These are phyloP conservation scores for Arthrobotrys conoides DNA, from an alignment of 2,329 filamentous ascomycete species.

Conservation along the genomic window DNA sequence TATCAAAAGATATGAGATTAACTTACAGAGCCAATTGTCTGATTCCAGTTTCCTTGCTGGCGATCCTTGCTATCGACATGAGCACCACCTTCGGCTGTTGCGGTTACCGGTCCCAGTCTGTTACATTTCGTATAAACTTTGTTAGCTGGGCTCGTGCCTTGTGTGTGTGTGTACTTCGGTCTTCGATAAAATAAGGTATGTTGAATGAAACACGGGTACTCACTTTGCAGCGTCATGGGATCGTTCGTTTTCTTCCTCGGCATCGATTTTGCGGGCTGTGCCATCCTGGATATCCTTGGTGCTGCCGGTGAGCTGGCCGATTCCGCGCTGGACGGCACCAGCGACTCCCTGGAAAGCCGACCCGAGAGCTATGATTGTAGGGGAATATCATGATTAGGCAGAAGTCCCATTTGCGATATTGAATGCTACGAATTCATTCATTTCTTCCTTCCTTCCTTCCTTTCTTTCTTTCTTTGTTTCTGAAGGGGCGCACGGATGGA, in stretches of 20 bases:
- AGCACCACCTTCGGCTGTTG: constrained; percentile 78
- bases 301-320: constrained; percentile 51
- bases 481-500: neutral
- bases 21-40: constrained; percentile 79
- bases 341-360: constrained; percentile 36
- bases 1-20: neutral
- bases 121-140: neutral
- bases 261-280: constrained; percentile 65
- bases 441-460: too few species aligned
- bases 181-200: too few species aligned
- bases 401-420: neutral
- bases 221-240: constrained; percentile 80
- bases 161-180: too few species aligned
- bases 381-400: neutral
- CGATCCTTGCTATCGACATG: constrained; percentile 81
- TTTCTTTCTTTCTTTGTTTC: too few species aligned
- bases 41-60: constrained; percentile 82
- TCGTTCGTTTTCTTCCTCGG: constrained; percentile 77
- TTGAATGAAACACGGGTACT: neutral
- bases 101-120: constrained; percentile 76
- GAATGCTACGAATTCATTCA: neutral
- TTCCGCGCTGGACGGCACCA: constrained; percentile 45
- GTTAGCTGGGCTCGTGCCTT: too few species aligned
- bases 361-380: constrained; percentile 25
- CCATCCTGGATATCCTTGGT: constrained; percentile 45